These are phyloP conservation scores for Fraxinus sp. DNA, from an alignment of 305 asterid genomes.

Conservation along the genomic window DNA sequence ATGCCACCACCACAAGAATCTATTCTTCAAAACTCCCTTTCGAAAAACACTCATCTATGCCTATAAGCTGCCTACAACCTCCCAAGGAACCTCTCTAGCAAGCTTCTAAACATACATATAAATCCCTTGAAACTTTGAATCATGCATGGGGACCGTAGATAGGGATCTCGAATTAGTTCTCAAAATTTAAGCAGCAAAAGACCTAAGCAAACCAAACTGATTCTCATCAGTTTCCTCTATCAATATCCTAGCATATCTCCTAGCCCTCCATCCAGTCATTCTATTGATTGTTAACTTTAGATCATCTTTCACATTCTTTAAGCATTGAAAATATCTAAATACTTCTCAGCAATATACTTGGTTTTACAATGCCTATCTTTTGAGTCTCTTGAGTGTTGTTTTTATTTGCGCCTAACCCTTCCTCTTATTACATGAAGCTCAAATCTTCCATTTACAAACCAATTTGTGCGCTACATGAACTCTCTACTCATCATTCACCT, in stretches of 20 bases:
- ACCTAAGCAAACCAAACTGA: too few relatives aligned
- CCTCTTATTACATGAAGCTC: not conserved
- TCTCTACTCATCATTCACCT: not conserved
- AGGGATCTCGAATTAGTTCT: too few relatives aligned
- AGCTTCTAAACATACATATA: not conserved
- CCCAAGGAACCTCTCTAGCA: not conserved
- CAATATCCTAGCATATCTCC: too few relatives aligned
- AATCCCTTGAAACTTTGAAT: too few relatives aligned
- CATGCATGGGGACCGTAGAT: not conserved
- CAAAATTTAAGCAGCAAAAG: too few relatives aligned
- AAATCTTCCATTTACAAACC: not conserved
- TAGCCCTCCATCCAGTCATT: not conserved
- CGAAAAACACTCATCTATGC: not conserved
- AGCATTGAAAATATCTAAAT: not conserved
- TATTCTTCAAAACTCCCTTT: not conserved
- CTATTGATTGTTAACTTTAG: not conserved
- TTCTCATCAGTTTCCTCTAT: too few relatives aligned
- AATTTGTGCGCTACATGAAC: not conserved
- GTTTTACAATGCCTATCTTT: not conserved
- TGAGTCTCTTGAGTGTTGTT: not conserved
- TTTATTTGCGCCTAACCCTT: not conserved
- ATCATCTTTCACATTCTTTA: not conserved
- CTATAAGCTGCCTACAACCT: not conserved
- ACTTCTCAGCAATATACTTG: not conserved
- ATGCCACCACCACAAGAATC: not conserved